Evolutionary conservation across 768 basidiomycete genomes (phyloP).

Genomic region (Boletus rex-veris): DNA sequence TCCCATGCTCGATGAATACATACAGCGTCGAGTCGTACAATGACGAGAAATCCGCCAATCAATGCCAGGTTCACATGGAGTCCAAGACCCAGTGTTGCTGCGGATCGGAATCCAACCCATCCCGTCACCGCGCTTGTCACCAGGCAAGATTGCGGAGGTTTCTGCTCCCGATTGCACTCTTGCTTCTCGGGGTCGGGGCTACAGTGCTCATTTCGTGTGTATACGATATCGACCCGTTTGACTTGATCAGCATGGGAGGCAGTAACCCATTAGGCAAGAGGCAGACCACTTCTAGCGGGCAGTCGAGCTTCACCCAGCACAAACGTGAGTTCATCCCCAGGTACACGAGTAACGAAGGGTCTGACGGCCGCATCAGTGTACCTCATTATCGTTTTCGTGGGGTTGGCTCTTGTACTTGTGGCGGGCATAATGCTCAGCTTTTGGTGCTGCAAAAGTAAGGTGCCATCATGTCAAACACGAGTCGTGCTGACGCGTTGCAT

Average conservation of each 20-base stretch:
- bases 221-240: constrained; percentile 22
- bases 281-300: constrained; percentile 12
- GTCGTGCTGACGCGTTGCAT: neutral
- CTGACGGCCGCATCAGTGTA: constrained; percentile 41
- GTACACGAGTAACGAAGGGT: neutral
- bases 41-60: constrained; percentile 17
- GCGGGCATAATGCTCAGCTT: constrained; percentile 56
- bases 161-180: constrained; percentile 34
- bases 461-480: neutral
- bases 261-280: constrained; percentile 30
- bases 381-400: constrained; percentile 63
- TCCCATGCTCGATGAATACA: constrained; percentile 21
- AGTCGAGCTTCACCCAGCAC: constrained; percentile 35
- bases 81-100: constrained; percentile 22
- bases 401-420: constrained; percentile 52
- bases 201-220: constrained; percentile 34
- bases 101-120: constrained; percentile 12
- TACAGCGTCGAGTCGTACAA: constrained; percentile 2
- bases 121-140: constrained; percentile 33
- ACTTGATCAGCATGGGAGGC: constrained; percentile 22
- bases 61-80: constrained; percentile 24
- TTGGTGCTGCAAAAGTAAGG: constrained; percentile 61
- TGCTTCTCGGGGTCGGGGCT: constrained; percentile 31
- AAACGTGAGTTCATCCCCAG: constrained; percentile 37
- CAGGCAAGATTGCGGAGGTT: constrained; percentile 31